phyloP scores from a whole-genome alignment of 1,284 basidiomycete species.

The Papiliotrema terrestris region DNA sequence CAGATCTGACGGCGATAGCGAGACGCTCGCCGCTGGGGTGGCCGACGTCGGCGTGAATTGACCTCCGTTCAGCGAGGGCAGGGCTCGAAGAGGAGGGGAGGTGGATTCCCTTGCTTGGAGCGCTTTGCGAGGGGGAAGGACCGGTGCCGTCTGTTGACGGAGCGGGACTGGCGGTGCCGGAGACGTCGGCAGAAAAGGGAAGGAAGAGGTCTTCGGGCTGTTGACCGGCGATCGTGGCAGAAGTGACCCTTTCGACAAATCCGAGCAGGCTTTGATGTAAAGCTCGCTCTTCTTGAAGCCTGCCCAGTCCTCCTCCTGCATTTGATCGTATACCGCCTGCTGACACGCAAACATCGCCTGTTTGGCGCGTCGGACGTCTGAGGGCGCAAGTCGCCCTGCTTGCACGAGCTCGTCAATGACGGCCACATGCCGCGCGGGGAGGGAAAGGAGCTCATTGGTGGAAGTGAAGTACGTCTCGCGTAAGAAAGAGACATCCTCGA shows the following conservation, averaged over 20 bases:
- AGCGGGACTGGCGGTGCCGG: neutral
- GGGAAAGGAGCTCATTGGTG: conserved; percentile 14
- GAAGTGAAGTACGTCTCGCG: conserved; percentile 73
- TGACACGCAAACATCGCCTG: conserved; percentile 69
- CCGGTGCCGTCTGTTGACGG: neutral
- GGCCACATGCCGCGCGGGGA: conserved; percentile 14
- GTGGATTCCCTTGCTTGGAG: neutral
- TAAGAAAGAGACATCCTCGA: conserved; percentile 81
- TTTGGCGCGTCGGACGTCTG: conserved; percentile 27
- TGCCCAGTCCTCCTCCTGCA: conserved; percentile 89
- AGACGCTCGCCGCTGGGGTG: conserved; percentile 17
- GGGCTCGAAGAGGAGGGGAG: conserved; percentile 4
- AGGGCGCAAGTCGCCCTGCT: conserved; percentile 1
- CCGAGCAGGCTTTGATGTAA: conserved; percentile 81
- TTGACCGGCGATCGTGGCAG: neutral
- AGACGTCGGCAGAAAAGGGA: neutral
- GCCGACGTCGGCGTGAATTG: conserved; percentile 22
- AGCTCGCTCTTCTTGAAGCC: conserved; percentile 81
- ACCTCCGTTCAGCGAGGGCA: conserved; percentile 19
- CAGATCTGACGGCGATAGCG: conserved; percentile 14
- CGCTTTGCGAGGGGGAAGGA: neutral
- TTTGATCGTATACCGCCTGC: conserved; percentile 74
- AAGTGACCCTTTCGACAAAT: conserved; percentile 52
- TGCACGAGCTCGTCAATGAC: conserved; percentile 9
- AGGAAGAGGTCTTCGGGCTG: neutral